Conservation (phyloP, 768 basidiomycete species). For the Leccinum variicolor region DNA sequence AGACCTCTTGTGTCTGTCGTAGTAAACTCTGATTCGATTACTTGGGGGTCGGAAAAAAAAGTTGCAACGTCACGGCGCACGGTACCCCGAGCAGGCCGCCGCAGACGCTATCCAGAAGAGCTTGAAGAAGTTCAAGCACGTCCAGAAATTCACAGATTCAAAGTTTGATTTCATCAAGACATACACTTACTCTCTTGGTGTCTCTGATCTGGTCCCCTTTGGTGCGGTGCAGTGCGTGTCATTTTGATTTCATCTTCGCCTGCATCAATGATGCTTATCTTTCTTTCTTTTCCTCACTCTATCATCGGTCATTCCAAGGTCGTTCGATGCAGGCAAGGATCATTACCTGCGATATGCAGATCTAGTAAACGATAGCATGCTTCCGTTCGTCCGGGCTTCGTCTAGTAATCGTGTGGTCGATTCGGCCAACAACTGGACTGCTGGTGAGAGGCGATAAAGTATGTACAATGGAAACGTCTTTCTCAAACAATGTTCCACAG, state of each 20-base stretch:
- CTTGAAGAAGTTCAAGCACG: conserved; percentile 51
- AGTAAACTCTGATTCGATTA: neutral
- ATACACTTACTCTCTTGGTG: conserved; percentile 56
- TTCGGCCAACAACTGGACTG: conserved; percentile 65
- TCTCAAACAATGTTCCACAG: neutral
- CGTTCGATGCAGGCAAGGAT: conserved; percentile 46
- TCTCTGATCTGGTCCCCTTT: conserved; percentile 56
- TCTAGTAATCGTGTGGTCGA: conserved; percentile 53
- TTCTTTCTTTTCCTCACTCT: neutral
- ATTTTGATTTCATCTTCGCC: conserved; percentile 48
- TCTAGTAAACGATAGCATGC: conserved; percentile 39
- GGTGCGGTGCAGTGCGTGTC: conserved; percentile 64
- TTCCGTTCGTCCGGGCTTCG: conserved; percentile 52
- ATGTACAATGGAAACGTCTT: neutral
- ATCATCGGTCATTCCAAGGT: conserved; percentile 27
- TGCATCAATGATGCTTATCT: conserved; percentile 16
- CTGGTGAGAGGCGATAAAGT: conserved; percentile 36
- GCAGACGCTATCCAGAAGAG: conserved; percentile 40
- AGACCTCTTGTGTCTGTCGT: neutral
- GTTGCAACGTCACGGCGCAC: conserved; percentile 77
- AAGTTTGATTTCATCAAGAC: conserved; percentile 49
- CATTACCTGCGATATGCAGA: conserved; percentile 49
- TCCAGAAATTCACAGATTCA: conserved; percentile 39
- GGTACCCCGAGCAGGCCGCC: conserved; percentile 58
- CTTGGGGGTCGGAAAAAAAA: conserved; percentile 21